These are phyloP conservation scores for Turnera subulata DNA, from an alignment of 345 rosid species.

Conservation along the genomic window DNA sequence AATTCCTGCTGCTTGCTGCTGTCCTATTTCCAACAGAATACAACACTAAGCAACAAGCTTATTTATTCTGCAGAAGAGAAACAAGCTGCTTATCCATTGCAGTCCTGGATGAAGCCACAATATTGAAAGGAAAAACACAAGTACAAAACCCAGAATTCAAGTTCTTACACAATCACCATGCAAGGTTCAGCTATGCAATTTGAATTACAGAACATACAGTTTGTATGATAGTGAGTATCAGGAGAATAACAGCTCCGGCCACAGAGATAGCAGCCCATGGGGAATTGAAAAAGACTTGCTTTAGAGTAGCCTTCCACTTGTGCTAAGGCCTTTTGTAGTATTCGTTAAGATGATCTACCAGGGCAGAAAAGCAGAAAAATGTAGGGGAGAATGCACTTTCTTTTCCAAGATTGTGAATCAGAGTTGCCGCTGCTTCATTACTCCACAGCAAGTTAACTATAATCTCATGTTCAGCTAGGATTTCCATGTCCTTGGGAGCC, in stretches of 20 bases:
- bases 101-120: no score
- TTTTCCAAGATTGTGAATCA: background rate
- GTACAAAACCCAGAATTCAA: no score
- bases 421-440: background rate
- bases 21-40: no score
- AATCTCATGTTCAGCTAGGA: slow-evolving; percentile 1
- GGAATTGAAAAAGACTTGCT: slow-evolving; percentile 8
- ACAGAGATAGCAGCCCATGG: slow-evolving; percentile 23
- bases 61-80: no score
- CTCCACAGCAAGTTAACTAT: background rate
- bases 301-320: slow-evolving; percentile 18
- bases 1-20: no score
- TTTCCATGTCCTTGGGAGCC: slow-evolving; percentile 1
- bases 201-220: slow-evolving; percentile 5
- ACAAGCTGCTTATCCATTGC: no score
- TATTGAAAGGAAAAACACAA: no score
- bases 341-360: background rate
- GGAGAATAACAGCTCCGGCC: slow-evolving; percentile 4
- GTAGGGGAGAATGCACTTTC: accelerated
- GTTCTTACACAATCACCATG: no score
- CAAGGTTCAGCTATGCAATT: no score
- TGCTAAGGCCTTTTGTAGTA: slow-evolving; percentile 3
- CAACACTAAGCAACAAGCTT: no score
- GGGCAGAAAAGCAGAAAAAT: background rate
- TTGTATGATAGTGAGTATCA: slow-evolving; percentile 11